phyloP scores from a whole-genome alignment of 441 rosid species.

The Biscutella auriculata region DNA sequence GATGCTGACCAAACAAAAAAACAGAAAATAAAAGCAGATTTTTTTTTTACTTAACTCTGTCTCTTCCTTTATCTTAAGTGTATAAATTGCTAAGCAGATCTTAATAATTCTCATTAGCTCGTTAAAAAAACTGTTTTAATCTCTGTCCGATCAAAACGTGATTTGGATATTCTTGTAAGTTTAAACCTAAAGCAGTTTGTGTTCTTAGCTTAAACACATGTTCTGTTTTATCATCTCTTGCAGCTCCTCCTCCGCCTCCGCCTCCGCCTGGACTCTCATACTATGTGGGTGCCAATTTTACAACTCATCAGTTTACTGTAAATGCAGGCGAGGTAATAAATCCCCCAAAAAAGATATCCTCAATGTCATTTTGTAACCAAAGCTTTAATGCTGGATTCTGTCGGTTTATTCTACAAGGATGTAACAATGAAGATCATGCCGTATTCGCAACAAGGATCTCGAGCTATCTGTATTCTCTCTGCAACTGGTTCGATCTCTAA shows the following conservation, averaged over 20 bases:
- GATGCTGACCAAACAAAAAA: slow-evolving; percentile 26
- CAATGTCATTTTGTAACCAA: background rate
- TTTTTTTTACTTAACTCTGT: background rate
- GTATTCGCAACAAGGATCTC: slow-evolving; percentile 86
- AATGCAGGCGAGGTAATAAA: slow-evolving; percentile 84
- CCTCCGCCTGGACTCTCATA: slow-evolving; percentile 31
- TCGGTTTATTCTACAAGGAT: slow-evolving; percentile 41
- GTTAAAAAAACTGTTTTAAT: slow-evolving; percentile 4
- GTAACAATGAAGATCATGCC: slow-evolving; percentile 87
- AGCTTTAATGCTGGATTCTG: background rate
- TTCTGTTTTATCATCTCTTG: slow-evolving; percentile 14
- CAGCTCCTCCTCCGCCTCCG: slow-evolving; percentile 2
- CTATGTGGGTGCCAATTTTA: slow-evolving; percentile 82
- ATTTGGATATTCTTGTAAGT: background rate
- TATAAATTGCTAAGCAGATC: background rate
- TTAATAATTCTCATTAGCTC: slow-evolving; percentile 6
- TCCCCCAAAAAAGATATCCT: background rate
- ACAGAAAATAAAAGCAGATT: background rate
- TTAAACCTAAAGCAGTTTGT: background rate
- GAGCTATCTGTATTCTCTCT: slow-evolving; percentile 87
- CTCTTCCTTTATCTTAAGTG: background rate
- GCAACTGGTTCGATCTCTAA: slow-evolving; percentile 90
- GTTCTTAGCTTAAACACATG: background rate
- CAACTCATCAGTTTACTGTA: slow-evolving; percentile 74
- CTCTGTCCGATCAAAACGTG: background rate